A percentile compares a stretch with the other conserved stretches of the same genome.
phyloP scores from a whole-genome alignment of 2,329 filamentous ascomycete genomes.

The Pyrenophora teres region DNA sequence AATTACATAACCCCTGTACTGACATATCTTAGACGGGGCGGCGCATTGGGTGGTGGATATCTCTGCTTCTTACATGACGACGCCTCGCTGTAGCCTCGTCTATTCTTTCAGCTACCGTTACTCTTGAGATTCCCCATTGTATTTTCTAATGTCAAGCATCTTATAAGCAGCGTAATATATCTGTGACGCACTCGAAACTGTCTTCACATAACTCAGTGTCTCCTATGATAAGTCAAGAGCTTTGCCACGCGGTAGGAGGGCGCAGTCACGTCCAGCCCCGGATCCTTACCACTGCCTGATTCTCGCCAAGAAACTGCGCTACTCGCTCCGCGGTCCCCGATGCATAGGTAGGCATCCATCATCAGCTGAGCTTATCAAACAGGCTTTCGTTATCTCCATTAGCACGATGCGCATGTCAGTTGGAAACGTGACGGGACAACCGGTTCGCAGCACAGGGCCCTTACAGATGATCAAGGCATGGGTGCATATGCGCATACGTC shows the following conservation, averaged over 20 bases:
- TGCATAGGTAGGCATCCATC: constrained; percentile 11
- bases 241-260: constrained; percentile 20
- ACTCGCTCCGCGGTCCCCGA: constrained; percentile 7
- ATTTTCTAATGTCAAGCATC: background rate
- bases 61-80: background rate
- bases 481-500: background rate
- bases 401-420: background rate
- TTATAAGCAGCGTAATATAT: constrained; percentile 11
- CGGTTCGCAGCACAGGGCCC: background rate
- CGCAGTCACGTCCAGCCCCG: constrained; percentile 15
- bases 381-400: background rate
- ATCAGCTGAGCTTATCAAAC: constrained; percentile 18
- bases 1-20: constrained; percentile 5
- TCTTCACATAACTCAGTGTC: background rate
- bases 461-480: constrained; percentile 7
- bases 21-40: constrained; percentile 10
- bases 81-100: constrained; percentile 3
- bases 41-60: background rate
- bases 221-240: constrained; percentile 6
- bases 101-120: background rate
- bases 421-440: constrained; percentile 1
- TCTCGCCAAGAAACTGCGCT: constrained; percentile 10
- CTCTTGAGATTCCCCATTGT: constrained; percentile 11
- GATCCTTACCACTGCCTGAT: constrained; percentile 14
- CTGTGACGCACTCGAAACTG: constrained; percentile 5